phyloP scores from a whole-genome alignment of 306 rosid species.

The Vigna mungo region DNA sequence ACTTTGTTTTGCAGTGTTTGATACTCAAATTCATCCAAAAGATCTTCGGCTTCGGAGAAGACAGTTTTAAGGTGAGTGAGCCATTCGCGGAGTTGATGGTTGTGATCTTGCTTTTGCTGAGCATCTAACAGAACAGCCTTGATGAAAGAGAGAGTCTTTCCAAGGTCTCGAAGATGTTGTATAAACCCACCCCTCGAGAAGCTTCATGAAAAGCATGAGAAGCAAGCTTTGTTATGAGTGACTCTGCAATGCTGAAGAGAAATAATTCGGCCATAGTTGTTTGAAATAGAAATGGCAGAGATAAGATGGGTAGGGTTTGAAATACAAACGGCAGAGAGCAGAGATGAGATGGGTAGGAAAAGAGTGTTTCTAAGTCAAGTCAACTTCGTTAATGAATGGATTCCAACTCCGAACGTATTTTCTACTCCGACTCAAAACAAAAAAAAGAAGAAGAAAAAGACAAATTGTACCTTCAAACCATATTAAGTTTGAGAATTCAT shows the following conservation, averaged over 20 bases:
- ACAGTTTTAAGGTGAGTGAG: conserved; percentile 12
- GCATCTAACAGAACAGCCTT: conserved; percentile 44
- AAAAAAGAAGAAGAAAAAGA: no score
- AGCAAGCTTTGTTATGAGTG: background rate
- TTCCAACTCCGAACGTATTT: no score
- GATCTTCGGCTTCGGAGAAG: background rate
- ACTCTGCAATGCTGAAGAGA: background rate
- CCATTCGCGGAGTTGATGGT: background rate
- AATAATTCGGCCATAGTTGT: background rate
- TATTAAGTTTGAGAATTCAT: no score
- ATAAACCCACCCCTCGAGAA: conserved; percentile 10
- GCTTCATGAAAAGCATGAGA: conserved; percentile 6
- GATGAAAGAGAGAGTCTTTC: background rate
- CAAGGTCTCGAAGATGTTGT: background rate
- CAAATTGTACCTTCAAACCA: no score
- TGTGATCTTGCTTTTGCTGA: conserved; percentile 37
- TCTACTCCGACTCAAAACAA: no score
- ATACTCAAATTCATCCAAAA: conserved; percentile 40
- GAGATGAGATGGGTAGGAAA: background rate
- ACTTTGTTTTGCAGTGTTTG: conserved; percentile 15
- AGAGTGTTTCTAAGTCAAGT: background rate
- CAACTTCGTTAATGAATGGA: no score
- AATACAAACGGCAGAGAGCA: background rate
- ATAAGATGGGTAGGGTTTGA: no score
- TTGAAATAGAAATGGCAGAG: background rate